Evolutionary conservation across 495 filamentous ascomycete species (phyloP).

Genomic region (Corynascus novoguineensis): DNA sequence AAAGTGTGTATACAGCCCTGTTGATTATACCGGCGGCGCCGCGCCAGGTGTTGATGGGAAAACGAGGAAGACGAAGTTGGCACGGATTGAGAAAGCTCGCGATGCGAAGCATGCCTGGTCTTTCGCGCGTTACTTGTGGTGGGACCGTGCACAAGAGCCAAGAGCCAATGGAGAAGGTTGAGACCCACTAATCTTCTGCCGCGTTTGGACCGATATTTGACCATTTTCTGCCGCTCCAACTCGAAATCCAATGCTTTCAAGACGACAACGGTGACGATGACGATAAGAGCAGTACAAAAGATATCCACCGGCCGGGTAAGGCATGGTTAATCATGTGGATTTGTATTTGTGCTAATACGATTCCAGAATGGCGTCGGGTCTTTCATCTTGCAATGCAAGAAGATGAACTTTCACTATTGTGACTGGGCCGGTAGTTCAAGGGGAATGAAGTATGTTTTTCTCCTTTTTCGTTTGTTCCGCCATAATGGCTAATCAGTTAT

Average conservation of each 20-base stretch:
- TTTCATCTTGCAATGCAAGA: constrained; percentile 95
- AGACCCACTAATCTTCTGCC: constrained; percentile 14
- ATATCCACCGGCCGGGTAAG: constrained; percentile 59
- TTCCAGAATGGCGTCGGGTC: constrained; percentile 88
- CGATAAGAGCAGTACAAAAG: constrained; percentile 54
- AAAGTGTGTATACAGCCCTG: neutral
- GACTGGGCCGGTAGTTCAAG: constrained; percentile 85
- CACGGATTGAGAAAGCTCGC: neutral
- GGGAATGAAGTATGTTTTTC: constrained; percentile 77
- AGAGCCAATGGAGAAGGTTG: neutral
- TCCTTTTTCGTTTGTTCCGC: neutral
- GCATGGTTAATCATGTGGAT: neutral
- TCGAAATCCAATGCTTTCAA: constrained; percentile 19
- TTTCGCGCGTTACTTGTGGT: neutral
- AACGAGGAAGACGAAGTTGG: neutral
- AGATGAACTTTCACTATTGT: constrained; percentile 93
- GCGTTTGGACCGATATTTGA: neutral
- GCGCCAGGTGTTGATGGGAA: neutral
- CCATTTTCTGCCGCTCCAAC: constrained; percentile 16
- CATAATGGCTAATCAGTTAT: neutral
- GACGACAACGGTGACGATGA: constrained; percentile 51
- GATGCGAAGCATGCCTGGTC: constrained; percentile 4
- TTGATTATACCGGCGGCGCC: neutral
- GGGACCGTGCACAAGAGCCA: constrained; percentile 3
- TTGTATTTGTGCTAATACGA: constrained; percentile 10